Base-by-base conservation (phyloP, 306 rosid genomes). In the Casuarina equisetifolia region DNA sequence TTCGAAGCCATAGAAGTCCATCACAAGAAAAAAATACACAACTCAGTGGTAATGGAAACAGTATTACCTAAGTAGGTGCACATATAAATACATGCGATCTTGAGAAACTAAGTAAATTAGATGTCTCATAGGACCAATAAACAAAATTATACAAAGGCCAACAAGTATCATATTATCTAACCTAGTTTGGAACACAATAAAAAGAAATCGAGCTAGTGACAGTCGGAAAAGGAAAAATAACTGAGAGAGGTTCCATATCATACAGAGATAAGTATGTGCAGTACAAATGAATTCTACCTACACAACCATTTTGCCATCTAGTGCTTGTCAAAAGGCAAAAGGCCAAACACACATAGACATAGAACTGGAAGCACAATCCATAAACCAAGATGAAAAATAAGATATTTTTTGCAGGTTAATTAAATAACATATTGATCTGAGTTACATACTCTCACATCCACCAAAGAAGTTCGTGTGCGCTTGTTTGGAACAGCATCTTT, bases 401-500 rank as follows among this genome's bases (percentile, higher is more conserved):
- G 58, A 59, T 58, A 75, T 16, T 25, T 46, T 40, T n/a, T 42
- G 25, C 51, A 67, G 40, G 71, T 39, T 67, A 40, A 42, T 66
- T 40, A 66, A 40, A 42, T 42, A n/a, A 66, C 49, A 67, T 9
- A 42, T 42, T 42, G 32, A 42, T 42, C 71, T 19, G 73, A 80
- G 84, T 76, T 36, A 82, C 84, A 4, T 81, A 90, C 98, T 92
- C 92, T 95, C 59, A 72, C 88, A 87, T 95, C 99, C 75, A 78
- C 89, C 90, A 95, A 82, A 70, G 99, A 92, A 88, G 97, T 95
- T 71, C 99, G 90, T 38, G 97, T 87, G 79, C 99, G 99, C 85
- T 92, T 95, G 85, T 87, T 95, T 62, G 97, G 89, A 70, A 90
- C 84, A 87, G 82, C 74, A 83, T 73, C 87, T 86, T 92, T 92